Evolutionary conservation across 2,329 filamentous ascomycete genomes (phyloP).

Genomic region (Waltergamsia citrina): DNA sequence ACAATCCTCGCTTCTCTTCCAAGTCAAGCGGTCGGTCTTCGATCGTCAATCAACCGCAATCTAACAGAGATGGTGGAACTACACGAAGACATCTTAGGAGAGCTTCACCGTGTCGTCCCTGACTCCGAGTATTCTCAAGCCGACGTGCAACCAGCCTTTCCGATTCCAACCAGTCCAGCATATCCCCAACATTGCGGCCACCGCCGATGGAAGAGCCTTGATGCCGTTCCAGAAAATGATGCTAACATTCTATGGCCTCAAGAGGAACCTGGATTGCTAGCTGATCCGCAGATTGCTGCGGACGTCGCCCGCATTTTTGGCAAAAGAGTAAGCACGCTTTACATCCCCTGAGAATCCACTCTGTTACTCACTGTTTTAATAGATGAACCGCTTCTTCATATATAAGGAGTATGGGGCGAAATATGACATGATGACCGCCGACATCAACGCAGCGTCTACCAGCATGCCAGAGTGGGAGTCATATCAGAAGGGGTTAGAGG

Average conservation of each 20-base stretch:
- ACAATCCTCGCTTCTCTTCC: conserved; percentile 66
- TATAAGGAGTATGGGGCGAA: conserved; percentile 92
- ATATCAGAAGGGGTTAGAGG: conserved; percentile 80
- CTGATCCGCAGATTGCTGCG: conserved; percentile 49
- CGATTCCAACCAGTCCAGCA: conserved; percentile 7
- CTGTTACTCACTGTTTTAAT: conserved; percentile 5
- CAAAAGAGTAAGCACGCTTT: conserved; percentile 41
- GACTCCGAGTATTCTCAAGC: conserved; percentile 52
- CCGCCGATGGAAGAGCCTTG: conserved; percentile 37
- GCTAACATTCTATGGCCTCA: conserved; percentile 30
- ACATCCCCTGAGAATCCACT: no score
- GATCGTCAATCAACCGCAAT: conserved; percentile 69
- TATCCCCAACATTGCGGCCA: conserved; percentile 17
- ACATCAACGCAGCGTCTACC: conserved; percentile 60
- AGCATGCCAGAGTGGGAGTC: conserved; percentile 64
- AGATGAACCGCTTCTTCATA: conserved; percentile 74
- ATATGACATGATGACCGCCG: conserved; percentile 76
- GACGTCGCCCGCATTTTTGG: conserved; percentile 53
- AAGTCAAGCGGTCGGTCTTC: conserved; percentile 50
- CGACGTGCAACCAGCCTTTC: conserved; percentile 6
- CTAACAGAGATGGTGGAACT: conserved; percentile 71
- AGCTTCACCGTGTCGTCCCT: conserved; percentile 63
- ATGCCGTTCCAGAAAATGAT: conserved; percentile 32
- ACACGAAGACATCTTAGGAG: conserved; percentile 71
- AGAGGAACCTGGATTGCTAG: conserved; percentile 38